phyloP scores from a whole-genome alignment of 163 green algal species.

The Scenedesmus sp. region DNA sequence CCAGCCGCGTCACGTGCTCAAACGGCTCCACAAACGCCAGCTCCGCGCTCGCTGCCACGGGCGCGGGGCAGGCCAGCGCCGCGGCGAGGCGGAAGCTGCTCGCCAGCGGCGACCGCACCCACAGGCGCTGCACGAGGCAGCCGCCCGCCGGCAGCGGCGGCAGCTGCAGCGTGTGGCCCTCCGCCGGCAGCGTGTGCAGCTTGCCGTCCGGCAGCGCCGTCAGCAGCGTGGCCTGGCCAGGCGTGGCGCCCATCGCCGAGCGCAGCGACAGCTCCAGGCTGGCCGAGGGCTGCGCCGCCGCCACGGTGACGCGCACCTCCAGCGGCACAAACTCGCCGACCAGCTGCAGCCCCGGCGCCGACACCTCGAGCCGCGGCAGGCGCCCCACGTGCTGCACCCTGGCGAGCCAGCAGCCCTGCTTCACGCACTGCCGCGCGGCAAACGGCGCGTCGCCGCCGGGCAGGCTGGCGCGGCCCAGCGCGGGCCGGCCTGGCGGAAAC shows the following conservation, averaged over 20 bases:
- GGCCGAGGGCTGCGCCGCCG: not conserved
- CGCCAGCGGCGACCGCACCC: not conserved
- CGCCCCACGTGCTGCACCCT: conserved; percentile 43
- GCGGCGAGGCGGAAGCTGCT: conserved; percentile 5
- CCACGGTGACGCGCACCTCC: not conserved
- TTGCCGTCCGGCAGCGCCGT: conserved; percentile 2
- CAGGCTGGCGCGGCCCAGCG: not conserved
- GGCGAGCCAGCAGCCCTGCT: not conserved
- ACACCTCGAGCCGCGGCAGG: conserved; percentile 42
- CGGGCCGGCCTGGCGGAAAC: conserved; percentile 12
- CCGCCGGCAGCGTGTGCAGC: conserved; percentile 1
- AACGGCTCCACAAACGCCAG: conserved; percentile 39
- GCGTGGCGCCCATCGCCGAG: conserved; percentile 1
- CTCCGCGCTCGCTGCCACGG: conserved; percentile 1
- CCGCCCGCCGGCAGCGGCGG: not conserved
- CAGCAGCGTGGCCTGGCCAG: conserved; percentile 15
- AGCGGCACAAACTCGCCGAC: conserved; percentile 21
- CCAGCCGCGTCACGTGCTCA: conserved; percentile 24
- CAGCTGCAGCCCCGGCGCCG: conserved; percentile 13
- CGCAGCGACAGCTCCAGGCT: conserved; percentile 25
- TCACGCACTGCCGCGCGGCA: not conserved
- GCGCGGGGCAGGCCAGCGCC: conserved; percentile 41
- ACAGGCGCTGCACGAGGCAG: not conserved
- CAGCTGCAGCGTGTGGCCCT: conserved; percentile 15
- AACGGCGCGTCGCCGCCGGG: conserved; percentile 4